phyloP scores from a whole-genome alignment of 108 stramenopile genomes.

The Fistulifera solaris region DNA sequence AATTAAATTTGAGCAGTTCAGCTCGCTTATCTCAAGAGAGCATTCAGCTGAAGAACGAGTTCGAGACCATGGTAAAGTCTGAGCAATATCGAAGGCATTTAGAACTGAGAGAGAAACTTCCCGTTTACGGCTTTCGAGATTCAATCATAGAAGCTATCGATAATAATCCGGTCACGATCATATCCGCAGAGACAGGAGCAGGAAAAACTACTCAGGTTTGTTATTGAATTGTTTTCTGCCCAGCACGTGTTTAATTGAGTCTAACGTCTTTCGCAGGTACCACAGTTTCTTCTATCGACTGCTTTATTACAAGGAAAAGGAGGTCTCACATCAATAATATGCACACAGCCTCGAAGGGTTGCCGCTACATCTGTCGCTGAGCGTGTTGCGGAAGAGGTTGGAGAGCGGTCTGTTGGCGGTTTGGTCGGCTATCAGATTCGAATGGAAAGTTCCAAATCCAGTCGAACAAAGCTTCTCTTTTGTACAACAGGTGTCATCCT shows the following conservation, averaged over 20 bases:
- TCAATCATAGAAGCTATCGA: constrained; percentile 76
- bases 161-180: constrained; percentile 88
- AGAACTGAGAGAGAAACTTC: constrained; percentile 79
- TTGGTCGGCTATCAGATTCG: constrained; percentile 90
- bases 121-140: constrained; percentile 94
- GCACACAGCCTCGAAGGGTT: constrained; percentile 98
- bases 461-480: constrained; percentile 78
- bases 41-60: no score
- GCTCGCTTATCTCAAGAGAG: no score
- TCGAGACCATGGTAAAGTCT: not conserved
- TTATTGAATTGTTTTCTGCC: constrained; percentile 12
- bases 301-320: constrained; percentile 40
- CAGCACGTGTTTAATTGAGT: not conserved
- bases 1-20: no score
- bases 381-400: constrained; percentile 98
- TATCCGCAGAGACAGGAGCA: constrained; percentile 96
- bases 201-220: constrained; percentile 76
- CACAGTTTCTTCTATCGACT: constrained; percentile 90
- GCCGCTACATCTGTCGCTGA: constrained; percentile 96
- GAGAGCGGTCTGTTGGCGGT: constrained; percentile 21
- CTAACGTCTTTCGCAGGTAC: constrained; percentile 52
- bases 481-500: constrained; percentile 94
- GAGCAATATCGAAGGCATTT: constrained; percentile 46
- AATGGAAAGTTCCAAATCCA: constrained; percentile 51
- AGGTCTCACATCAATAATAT: constrained; percentile 76